A percentile compares a stretch with the other conserved stretches of the same genome.
Conservation (phyloP, 805 yeast species). For the Priceomyces melissophilus region DNA sequence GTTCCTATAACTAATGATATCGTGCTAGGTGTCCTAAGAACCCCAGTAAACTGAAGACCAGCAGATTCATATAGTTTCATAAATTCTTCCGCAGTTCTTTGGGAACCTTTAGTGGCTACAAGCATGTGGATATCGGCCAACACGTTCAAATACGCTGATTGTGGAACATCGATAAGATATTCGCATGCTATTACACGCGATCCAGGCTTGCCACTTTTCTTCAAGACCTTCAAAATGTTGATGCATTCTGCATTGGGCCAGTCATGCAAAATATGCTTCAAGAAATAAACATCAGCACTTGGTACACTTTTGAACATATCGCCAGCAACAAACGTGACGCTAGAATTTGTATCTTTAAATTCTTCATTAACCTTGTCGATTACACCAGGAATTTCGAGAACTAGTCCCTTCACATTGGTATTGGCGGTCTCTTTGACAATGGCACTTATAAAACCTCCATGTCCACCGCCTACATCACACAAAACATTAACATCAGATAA, state of each 20-base stretch:
- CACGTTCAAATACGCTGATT: no score
- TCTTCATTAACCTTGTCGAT: not conserved
- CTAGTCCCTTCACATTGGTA: not conserved
- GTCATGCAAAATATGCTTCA: constrained; percentile 2
- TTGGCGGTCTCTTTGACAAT: not conserved
- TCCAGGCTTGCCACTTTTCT: not conserved
- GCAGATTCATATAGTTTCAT: constrained; percentile 1
- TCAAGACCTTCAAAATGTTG: not conserved
- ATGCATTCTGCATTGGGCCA: constrained; percentile 2
- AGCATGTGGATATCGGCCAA: no score
- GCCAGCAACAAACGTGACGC: not conserved
- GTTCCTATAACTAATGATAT: no score
- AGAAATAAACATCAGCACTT: not conserved
- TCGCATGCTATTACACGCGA: not conserved
- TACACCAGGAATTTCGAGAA: not conserved
- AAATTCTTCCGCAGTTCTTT: constrained; percentile 2
- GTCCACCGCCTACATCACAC: constrained; percentile 1
- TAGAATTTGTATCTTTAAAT: not conserved
- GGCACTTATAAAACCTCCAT: not conserved
- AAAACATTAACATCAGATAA: not conserved
- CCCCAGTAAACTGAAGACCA: not conserved
- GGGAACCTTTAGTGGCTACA: not conserved
- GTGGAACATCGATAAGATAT: not conserved
- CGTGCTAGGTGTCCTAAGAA: no score
- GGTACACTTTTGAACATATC: constrained; percentile 1